phyloP scores from a whole-genome alignment of 2,329 filamentous ascomycete species.

The Lizonia empirigonia region DNA sequence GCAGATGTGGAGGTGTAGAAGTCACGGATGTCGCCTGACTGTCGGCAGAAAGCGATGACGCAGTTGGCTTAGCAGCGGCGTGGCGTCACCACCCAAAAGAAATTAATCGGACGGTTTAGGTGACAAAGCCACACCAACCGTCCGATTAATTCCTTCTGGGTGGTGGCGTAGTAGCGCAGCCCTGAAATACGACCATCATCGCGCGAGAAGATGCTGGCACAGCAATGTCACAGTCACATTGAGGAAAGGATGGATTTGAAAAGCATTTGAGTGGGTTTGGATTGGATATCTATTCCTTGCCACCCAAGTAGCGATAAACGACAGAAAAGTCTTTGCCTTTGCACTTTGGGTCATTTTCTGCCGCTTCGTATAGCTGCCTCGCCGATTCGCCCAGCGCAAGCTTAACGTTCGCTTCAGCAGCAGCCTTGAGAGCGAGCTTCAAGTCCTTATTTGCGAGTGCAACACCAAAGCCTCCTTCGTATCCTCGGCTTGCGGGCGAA shows the following conservation, averaged over 20 bases:
- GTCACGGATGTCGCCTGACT: slow-evolving; percentile 10
- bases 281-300: slow-evolving; percentile 49
- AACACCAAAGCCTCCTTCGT: slow-evolving; percentile 58
- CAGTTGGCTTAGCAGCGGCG: slow-evolving; percentile 6
- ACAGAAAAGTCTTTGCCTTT: slow-evolving; percentile 59
- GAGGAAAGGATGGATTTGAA: background rate
- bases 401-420: slow-evolving; percentile 52
- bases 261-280: background rate
- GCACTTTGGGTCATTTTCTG: slow-evolving; percentile 51
- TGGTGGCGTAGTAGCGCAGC: background rate
- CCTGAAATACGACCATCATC: background rate
- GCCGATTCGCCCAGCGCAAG: slow-evolving; percentile 54
- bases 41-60: slow-evolving; percentile 8
- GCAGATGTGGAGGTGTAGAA: slow-evolving; percentile 2
- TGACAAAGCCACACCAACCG: too few relatives aligned
- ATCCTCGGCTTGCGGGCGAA: slow-evolving; percentile 77
- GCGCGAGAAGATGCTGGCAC: background rate
- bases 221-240: background rate
- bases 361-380: slow-evolving; percentile 53
- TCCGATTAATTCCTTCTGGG: too few relatives aligned
- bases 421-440: slow-evolving; percentile 55
- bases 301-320: slow-evolving; percentile 57
- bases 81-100: too few relatives aligned
- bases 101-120: too few relatives aligned
- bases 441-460: slow-evolving; percentile 58